Base-by-base conservation (phyloP, 192 early-diverging fungal species). In the Obelidium mucronatum region DNA sequence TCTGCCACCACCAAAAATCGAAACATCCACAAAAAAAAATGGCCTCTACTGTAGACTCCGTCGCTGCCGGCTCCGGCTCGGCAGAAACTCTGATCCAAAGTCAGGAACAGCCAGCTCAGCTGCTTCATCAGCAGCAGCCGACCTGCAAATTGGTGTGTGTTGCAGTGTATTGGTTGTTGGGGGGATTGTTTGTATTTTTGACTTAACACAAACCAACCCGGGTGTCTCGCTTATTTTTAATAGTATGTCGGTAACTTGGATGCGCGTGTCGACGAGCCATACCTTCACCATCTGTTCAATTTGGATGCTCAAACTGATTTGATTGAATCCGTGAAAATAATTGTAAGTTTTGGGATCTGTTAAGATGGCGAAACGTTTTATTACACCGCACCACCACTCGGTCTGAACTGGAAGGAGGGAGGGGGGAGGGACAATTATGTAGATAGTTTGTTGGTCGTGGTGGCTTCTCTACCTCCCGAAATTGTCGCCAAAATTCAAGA, bases 211-310 rank as follows among this genome's bases (percentile, higher is more conserved):
- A 51, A 51, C 48, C 11, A 8, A 51, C 48, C 22, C 17, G 11
- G 11, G 8, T 30, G 11, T 60, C 58, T 60, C 58, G 26, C n/a
- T 42, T 17, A 22, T 58, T 30, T 15, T 28, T 39, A 48, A 13
- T 37, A 81, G 78, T 97, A 96, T 76, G 94, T 95, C 36, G 93
- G 93, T 24, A 95, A 94, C 79, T 86, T 96, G 73, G 94, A 96
- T 85, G 90, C 89, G 65, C 88, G 88, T 37, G 89, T 94, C 69
- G 93, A 91, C 19, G 94, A 96, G 69, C 76, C 78, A 33, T 79
- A 85, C 51, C 86, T 97, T 61, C 85, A 86, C 55, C 91, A 95
- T 67, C 85, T 95, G 58, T 97, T 97, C 82, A 76, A 84, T 15
- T 13, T 78, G 3, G 76, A 67, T 28, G 78, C 90, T 1, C 80